Base-by-base conservation (phyloP, 2,329 filamentous ascomycete genomes). In the Aspergillus japonicus region DNA sequence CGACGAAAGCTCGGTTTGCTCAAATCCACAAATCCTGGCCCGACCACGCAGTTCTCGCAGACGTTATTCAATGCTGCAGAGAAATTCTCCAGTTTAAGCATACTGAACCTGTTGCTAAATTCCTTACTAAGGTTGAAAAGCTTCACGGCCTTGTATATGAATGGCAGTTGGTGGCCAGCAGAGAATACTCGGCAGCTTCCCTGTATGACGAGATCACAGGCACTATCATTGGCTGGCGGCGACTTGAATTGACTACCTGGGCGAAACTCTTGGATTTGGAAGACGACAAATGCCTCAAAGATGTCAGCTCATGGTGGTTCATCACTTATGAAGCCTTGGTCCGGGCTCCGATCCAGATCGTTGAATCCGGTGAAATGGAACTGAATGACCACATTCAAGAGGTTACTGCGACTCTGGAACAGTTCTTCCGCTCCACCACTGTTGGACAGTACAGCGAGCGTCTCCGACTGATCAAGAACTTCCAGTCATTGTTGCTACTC, bases 251-350 rank as follows among this genome's bases (percentile, higher is more conserved):
- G 26, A 89, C 90, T 0, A 97, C 94, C 0, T 99, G 95, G 95
- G 88, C 90, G 39, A 90, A 89, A 47, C 77, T 99, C 3, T 89
- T 99, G 61, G 91, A 96, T 66, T 87, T 90, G 73, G 95, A 99
- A 74, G 83, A 87, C 42, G 82, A 85, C 56, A 92, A 89, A 68
- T 92, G 88, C 67, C 81, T 88, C 23, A 85, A 91, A 52, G 89
- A 92, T 69, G 92, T 94, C 2, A 88, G 87, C 68, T 89, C 89
- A 16, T 99, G 95, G 95, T 99, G 93, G 89, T 99, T 97, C 68
- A 84, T 98, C 61, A 92, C 94, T 1, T 99, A 97, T 69, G 92
- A 98, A 75, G 91, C 89, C 4, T 86, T 96, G 47, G 84, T 99
- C 66, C 89, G 87, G 3, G 89, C 88, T 10, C 89, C 93, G 0